Percentiles rank a stretch among this genome's conserved stretches.
Conservation (phyloP, 2,329 filamentous ascomycete species). For the Fusarium concolor region DNA sequence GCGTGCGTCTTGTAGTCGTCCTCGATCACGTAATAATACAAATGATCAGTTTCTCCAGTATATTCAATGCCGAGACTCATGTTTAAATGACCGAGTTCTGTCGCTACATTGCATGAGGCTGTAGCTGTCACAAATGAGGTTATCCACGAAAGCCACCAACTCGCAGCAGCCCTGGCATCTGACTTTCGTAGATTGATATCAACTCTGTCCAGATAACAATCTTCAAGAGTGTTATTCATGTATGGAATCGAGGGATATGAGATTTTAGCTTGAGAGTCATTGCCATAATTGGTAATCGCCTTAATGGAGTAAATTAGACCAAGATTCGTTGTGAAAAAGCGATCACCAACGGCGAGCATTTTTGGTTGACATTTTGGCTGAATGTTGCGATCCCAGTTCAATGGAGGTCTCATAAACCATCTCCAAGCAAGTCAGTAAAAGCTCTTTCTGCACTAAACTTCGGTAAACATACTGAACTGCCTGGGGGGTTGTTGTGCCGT, state of each 20-base stretch:
- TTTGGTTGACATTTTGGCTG: constrained; percentile 19
- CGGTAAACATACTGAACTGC: background rate
- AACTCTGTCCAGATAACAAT: constrained; percentile 9
- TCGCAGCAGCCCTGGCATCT: background rate
- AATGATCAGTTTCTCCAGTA: background rate
- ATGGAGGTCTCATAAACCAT: constrained; percentile 27
- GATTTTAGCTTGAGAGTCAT: background rate
- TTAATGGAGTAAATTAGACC: constrained; percentile 29
- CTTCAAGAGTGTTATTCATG: constrained; percentile 11
- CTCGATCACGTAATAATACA: constrained; percentile 21
- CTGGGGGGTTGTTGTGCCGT: background rate
- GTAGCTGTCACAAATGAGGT: background rate
- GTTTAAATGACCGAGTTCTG: constrained; percentile 1
- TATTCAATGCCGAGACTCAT: constrained; percentile 23
- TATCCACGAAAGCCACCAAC: constrained; percentile 26
- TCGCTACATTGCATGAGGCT: constrained; percentile 15
- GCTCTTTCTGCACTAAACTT: background rate
- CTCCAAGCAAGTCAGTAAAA: background rate
- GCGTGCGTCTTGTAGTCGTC: constrained; percentile 20
- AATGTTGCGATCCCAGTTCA: constrained; percentile 23
- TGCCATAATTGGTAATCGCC: background rate
- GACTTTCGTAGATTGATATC: constrained; percentile 7
- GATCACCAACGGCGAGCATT: constrained; percentile 25
- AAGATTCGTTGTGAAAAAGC: constrained; percentile 14
- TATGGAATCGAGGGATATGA: constrained; percentile 19